Conservation (phyloP, 1,139 yeast species). For the Suhomyces bokatorum region DNA sequence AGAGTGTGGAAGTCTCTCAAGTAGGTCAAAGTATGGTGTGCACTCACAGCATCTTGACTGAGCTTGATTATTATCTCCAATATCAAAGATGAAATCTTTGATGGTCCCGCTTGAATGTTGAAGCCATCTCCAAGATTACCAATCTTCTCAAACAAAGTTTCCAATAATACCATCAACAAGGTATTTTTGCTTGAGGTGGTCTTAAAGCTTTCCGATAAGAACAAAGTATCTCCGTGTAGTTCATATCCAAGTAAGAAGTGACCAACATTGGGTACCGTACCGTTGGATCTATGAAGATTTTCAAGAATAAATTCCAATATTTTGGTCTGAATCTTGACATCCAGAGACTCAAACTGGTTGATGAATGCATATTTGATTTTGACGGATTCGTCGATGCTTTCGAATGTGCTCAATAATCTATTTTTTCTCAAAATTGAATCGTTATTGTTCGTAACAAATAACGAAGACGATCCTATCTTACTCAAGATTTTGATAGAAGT, state of each 20-base stretch:
- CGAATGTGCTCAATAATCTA: conserved; percentile 69
- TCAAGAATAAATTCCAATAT: conserved; percentile 58
- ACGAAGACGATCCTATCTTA: conserved; percentile 50
- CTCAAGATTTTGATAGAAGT: conserved; percentile 55
- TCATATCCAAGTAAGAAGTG: conserved; percentile 78
- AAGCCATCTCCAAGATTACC: conserved; percentile 41
- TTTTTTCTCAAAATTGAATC: conserved; percentile 52
- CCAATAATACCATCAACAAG: conserved; percentile 54
- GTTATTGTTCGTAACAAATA: conserved; percentile 41
- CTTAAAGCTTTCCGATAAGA: conserved; percentile 11
- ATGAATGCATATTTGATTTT: conserved; percentile 75
- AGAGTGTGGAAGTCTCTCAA: conserved; percentile 50
- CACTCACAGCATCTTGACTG: conserved; percentile 55
- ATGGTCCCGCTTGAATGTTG: conserved; percentile 52
- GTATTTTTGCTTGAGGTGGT: conserved; percentile 34
- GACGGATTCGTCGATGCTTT: conserved; percentile 68
- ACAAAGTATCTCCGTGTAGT: conserved; percentile 34
- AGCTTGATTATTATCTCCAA: conserved; percentile 63
- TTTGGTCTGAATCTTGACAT: conserved; percentile 49
- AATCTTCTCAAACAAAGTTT: conserved; percentile 50
- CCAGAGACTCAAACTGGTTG: conserved; percentile 58
- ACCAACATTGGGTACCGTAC: conserved; percentile 53
- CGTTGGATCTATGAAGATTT: conserved; percentile 45
- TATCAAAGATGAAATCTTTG: conserved; percentile 56
- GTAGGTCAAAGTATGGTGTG: conserved; percentile 50